Conservation (phyloP, 495 filamentous ascomycete genomes). For the Hypoxylon trugodes region DNA sequence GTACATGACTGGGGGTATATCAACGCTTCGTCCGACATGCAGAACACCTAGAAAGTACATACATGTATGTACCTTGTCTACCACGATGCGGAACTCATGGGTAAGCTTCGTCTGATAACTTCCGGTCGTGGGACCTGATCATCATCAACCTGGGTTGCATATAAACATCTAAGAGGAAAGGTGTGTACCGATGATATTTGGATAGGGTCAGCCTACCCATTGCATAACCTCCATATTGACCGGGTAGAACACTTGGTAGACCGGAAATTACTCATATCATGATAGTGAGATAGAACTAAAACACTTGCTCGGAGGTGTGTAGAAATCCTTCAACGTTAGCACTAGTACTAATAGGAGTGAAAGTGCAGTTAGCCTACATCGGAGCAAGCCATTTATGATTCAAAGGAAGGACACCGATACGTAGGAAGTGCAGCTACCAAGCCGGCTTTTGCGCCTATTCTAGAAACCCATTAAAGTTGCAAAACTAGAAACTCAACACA, state of each 20-base stretch:
- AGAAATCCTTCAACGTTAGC: slow-evolving; percentile 4
- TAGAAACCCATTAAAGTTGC: background rate
- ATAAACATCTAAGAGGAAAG: background rate
- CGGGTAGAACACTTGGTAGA: background rate
- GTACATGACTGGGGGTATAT: slow-evolving; percentile 4
- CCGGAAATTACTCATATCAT: background rate
- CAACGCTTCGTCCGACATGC: slow-evolving; percentile 2
- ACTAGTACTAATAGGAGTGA: background rate
- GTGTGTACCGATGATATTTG: background rate
- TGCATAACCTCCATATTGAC: slow-evolving; percentile 3
- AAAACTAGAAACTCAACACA: background rate
- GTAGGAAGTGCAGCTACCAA: background rate
- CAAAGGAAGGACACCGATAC: background rate
- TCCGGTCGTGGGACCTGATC: slow-evolving; percentile 9
- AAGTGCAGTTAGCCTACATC: background rate
- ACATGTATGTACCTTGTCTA: background rate
- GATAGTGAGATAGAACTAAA: background rate
- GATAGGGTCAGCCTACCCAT: slow-evolving; percentile 1
- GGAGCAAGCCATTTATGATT: slow-evolving; percentile 4
- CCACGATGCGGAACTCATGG: slow-evolving; percentile 2
- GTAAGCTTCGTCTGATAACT: slow-evolving; percentile 20
- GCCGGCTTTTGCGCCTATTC: background rate
- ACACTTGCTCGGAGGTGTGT: background rate
- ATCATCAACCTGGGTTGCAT: background rate
- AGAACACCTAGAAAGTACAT: slow-evolving; percentile 7